phyloP scores from a whole-genome alignment of 495 filamentous ascomycete genomes.

The Aspergillus haitiensis region DNA sequence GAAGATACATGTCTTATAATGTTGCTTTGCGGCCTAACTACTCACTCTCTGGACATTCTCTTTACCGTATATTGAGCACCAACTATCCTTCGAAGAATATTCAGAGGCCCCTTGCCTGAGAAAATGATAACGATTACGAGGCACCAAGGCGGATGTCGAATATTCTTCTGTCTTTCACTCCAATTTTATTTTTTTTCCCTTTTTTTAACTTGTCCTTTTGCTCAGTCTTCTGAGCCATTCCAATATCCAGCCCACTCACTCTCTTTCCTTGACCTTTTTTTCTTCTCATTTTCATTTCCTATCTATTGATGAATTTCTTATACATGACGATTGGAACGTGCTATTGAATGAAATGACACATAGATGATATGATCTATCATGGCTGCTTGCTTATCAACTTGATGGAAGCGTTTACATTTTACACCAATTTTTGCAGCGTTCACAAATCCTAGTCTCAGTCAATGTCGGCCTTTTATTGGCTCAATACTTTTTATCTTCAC shows the following conservation, averaged over 20 bases:
- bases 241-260: conserved; percentile 10
- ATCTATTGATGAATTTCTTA: conserved; percentile 6
- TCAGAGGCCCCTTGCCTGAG: neutral
- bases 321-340: conserved; percentile 30
- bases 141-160: neutral
- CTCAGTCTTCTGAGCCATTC: conserved; percentile 1
- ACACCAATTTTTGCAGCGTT: conserved; percentile 14
- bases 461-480: neutral
- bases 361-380: conserved; percentile 27
- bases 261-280: conserved; percentile 7
- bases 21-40: neutral
- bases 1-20: neutral
- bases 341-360: conserved; percentile 32
- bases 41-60: conserved; percentile 17
- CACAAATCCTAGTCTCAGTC: conserved; percentile 6
- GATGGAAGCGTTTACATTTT: conserved; percentile 18
- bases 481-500: conserved; percentile 4
- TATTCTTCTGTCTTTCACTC: conserved; percentile 8
- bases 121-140: neutral
- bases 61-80: too few relatives aligned
- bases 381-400: conserved; percentile 22
- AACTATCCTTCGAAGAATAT: too few relatives aligned
- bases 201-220: conserved; percentile 2
- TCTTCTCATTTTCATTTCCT: neutral
- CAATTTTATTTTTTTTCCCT: conserved; percentile 11